Conservation (phyloP, 225 moss, liverwort and hornwort genomes). For the Physcomitrellopsis africana region DNA sequence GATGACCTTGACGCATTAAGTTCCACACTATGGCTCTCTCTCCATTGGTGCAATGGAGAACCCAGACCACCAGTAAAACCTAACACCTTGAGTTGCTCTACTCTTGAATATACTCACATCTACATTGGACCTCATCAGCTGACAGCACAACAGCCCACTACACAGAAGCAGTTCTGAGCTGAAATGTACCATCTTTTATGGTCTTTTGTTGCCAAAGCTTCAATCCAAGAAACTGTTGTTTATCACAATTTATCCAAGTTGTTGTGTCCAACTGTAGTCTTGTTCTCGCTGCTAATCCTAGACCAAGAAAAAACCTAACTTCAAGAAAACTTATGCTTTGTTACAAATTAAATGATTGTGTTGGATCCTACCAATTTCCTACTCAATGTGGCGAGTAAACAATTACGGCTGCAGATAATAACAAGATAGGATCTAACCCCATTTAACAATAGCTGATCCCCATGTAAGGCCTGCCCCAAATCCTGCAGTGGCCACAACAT, state of each 20-base stretch:
- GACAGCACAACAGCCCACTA: too few relatives aligned
- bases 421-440: constrained; percentile 60
- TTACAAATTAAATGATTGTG: constrained; percentile 22
- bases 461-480: constrained; percentile 98
- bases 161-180: too few relatives aligned
- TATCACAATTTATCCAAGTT: constrained; percentile 14
- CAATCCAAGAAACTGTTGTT: constrained; percentile 5
- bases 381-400: constrained; percentile 30
- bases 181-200: too few relatives aligned
- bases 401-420: constrained; percentile 20
- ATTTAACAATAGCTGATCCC: constrained; percentile 96
- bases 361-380: constrained; percentile 32
- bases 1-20: constrained; percentile 30
- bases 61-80: constrained; percentile 29
- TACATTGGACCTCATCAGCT: constrained; percentile 30
- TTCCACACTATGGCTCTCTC: constrained; percentile 28
- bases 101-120: constrained; percentile 17
- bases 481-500: constrained; percentile 89
- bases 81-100: neutral
- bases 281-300: constrained; percentile 28
- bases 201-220: constrained; percentile 12
- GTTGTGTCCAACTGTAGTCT: constrained; percentile 22
- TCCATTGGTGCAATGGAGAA: constrained; percentile 27
- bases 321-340: constrained; percentile 31
- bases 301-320: constrained; percentile 27